Percentiles rank a stretch among this genome's conserved stretches.
phyloP scores from a whole-genome alignment of 495 filamentous ascomycete species.

The Talaromyces liani region DNA sequence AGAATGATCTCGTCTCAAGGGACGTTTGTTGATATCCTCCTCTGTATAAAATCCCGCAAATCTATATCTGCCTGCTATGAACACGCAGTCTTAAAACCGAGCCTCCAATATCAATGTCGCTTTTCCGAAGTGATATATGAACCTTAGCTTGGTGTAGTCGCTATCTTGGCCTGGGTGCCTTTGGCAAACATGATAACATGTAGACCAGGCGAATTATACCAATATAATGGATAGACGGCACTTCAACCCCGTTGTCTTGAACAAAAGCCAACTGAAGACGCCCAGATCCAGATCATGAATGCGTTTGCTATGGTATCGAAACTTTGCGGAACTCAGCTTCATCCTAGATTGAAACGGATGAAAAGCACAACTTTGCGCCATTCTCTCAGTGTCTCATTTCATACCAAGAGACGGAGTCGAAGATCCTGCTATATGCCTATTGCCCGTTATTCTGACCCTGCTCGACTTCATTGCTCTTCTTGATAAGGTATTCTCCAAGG shows the following conservation, averaged over 20 bases:
- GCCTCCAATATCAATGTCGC: neutral
- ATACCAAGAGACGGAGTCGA: neutral
- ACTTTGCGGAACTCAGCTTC: no score
- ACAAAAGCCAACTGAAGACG: neutral
- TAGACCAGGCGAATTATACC: no score
- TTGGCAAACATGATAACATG: no score
- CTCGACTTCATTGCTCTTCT: slow-evolving; percentile 72
- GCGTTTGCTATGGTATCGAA: neutral
- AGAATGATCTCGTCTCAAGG: neutral
- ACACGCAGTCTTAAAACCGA: neutral
- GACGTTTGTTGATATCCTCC: neutral
- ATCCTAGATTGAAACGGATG: no score
- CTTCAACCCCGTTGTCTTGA: neutral
- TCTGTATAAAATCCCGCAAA: neutral
- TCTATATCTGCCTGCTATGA: neutral
- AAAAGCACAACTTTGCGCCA: no score
- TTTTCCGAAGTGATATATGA: neutral
- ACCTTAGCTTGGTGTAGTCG: neutral
- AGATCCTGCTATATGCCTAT: neutral
- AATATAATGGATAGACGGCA: no score
- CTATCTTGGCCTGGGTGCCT: neutral
- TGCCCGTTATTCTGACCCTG: neutral
- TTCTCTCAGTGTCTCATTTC: neutral
- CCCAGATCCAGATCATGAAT: neutral
- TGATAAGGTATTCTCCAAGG: slow-evolving; percentile 78